A percentile compares a stretch with the other conserved stretches of the same genome.
Conservation (phyloP, 495 filamentous ascomycete species). For the Aspergillus avenaceus region DNA sequence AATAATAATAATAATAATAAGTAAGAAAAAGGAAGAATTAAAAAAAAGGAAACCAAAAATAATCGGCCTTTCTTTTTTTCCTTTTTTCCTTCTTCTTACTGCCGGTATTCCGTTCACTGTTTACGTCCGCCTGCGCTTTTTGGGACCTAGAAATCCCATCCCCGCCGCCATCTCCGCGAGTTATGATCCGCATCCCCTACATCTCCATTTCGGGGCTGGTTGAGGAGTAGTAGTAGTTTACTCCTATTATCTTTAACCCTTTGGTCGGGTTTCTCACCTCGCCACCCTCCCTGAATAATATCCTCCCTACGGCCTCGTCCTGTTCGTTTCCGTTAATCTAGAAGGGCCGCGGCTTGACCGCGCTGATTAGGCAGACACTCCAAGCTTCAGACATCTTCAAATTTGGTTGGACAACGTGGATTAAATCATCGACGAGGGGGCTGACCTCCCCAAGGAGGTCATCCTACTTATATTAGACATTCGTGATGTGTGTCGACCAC, state of each 20-base stretch:
- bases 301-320: not conserved
- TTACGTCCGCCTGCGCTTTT: not conserved
- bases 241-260: slow-evolving; percentile 6
- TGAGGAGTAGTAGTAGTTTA: slow-evolving; percentile 14
- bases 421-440: slow-evolving; percentile 36
- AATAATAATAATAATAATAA: not conserved
- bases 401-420: slow-evolving; percentile 35
- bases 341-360: slow-evolving; percentile 5
- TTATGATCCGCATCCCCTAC: slow-evolving; percentile 20
- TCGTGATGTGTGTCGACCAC: slow-evolving; percentile 29
- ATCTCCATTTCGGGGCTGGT: slow-evolving; percentile 8
- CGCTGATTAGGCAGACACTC: slow-evolving; percentile 14
- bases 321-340: not conserved
- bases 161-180: slow-evolving; percentile 15
- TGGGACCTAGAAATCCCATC: slow-evolving; percentile 4
- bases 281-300: not conserved
- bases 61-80: slow-evolving; percentile 5
- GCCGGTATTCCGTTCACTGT: not conserved
- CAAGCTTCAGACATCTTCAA: not conserved
- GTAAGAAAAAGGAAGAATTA: not conserved
- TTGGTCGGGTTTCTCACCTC: not conserved
- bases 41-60: not conserved
- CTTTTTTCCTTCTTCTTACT: slow-evolving; percentile 3
- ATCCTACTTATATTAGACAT: slow-evolving; percentile 31
- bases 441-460: slow-evolving; percentile 48